Evolutionary conservation across 2,329 filamentous ascomycete species (phyloP).

Genomic region (Ploettnerulaceae sp.): DNA sequence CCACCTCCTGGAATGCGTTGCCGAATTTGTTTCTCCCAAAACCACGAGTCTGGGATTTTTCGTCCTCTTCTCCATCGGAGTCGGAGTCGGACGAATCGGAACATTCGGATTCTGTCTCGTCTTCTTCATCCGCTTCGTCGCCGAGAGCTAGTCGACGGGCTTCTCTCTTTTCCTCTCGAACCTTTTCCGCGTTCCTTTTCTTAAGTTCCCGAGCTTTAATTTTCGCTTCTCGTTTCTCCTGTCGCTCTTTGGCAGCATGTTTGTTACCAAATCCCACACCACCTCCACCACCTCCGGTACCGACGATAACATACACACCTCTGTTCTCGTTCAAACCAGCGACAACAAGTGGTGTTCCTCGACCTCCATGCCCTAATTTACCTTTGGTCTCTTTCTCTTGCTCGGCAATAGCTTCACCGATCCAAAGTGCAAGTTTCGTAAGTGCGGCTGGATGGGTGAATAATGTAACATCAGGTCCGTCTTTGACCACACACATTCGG

Average conservation of each 20-base stretch:
- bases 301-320: slow-evolving; percentile 87
- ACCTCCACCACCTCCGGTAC: slow-evolving; percentile 72
- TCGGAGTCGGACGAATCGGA: slow-evolving; percentile 41
- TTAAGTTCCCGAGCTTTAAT: slow-evolving; percentile 57
- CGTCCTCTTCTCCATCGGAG: slow-evolving; percentile 51
- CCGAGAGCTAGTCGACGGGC: slow-evolving; percentile 50
- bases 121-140: slow-evolving; percentile 45
- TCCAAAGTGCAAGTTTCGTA: slow-evolving; percentile 90
- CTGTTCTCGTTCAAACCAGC: slow-evolving; percentile 83
- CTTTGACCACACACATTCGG: slow-evolving; percentile 92
- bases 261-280: slow-evolving; percentile 63
- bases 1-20: slow-evolving; percentile 91
- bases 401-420: slow-evolving; percentile 85
- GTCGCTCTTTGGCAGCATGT: slow-evolving; percentile 58
- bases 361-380: slow-evolving; percentile 60
- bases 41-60: slow-evolving; percentile 52
- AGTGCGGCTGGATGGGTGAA: slow-evolving; percentile 91
- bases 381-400: slow-evolving; percentile 76
- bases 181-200: slow-evolving; percentile 51
- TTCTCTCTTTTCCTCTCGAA: slow-evolving; percentile 56
- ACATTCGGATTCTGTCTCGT: slow-evolving; percentile 49
- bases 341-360: slow-evolving; percentile 81
- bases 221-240: slow-evolving; percentile 59
- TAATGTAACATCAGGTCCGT: slow-evolving; percentile 83
- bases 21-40: slow-evolving; percentile 87